phyloP scores from a whole-genome alignment of 768 basidiomycete genomes.

The Russula dissimulans region DNA sequence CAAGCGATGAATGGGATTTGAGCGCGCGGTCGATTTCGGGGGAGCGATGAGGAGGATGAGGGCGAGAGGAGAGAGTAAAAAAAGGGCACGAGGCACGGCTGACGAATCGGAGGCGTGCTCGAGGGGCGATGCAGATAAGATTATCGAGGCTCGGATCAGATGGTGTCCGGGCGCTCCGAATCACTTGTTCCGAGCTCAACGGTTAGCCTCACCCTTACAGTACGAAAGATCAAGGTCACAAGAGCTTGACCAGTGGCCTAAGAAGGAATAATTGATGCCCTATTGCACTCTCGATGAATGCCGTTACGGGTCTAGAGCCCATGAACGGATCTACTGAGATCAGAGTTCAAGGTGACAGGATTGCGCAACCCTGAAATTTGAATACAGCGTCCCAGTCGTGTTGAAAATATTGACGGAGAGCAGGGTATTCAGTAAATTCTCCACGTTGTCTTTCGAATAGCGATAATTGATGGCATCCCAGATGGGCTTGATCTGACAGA shows the following conservation, averaged over 20 bases:
- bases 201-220: no score
- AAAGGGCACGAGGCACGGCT: no score
- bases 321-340: slow-evolving; percentile 75
- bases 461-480: slow-evolving; percentile 51
- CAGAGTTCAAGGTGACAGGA: slow-evolving; percentile 74
- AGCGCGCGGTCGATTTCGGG: no score
- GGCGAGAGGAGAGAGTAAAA: no score
- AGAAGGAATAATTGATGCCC: slow-evolving; percentile 68
- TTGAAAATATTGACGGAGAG: slow-evolving; percentile 79
- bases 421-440: slow-evolving; percentile 85
- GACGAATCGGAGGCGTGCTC: no score
- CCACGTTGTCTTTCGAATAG: slow-evolving; percentile 54
- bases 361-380: slow-evolving; percentile 82
- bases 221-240: no score
- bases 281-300: slow-evolving; percentile 79
- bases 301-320: slow-evolving; percentile 75
- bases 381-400: slow-evolving; percentile 67
- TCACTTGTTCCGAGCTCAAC: no score
- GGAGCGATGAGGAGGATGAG: no score
- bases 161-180: no score
- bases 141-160: no score
- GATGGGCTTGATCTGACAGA: slow-evolving; percentile 50
- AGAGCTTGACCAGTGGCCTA: slow-evolving; percentile 87
- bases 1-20: no score
- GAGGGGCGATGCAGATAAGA: no score